A percentile compares a stretch with the other conserved stretches of the same genome.
These are phyloP conservation scores for Penicillium sumatraense DNA, from an alignment of 2,329 filamentous ascomycete species.

Conservation along the genomic window DNA sequence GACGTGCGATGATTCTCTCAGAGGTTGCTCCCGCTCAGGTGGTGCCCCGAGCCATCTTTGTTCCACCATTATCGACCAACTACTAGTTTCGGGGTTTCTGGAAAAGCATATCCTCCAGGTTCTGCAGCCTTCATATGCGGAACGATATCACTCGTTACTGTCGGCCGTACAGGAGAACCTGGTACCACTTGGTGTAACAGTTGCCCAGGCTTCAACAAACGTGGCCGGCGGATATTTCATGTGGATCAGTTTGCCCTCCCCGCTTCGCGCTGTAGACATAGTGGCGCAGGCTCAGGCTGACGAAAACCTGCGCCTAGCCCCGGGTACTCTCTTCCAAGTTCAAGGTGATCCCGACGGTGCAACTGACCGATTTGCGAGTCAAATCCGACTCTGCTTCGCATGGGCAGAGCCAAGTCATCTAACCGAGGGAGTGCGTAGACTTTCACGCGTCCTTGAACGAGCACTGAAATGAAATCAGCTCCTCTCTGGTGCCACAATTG, in stretches of 20 bases:
- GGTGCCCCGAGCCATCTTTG: constrained; percentile 64
- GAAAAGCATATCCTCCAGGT: constrained; percentile 58
- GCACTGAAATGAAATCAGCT: background rate
- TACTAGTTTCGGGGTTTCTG: constrained; percentile 57
- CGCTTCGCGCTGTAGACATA: constrained; percentile 59
- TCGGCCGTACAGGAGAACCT: constrained; percentile 64
- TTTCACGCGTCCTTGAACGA: constrained; percentile 49
- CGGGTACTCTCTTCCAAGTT: constrained; percentile 73
- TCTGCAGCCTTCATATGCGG: constrained; percentile 61
- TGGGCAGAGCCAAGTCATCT: constrained; percentile 72
- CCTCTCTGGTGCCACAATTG: background rate
- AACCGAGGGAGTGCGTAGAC: constrained; percentile 68
- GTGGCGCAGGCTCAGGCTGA: constrained; percentile 62
- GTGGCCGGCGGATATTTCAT: constrained; percentile 84
- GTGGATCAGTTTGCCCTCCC: constrained; percentile 70
- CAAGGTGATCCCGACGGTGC: constrained; percentile 57
- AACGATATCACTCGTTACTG: constrained; percentile 61
- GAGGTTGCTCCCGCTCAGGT: constrained; percentile 62
- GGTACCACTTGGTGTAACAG: constrained; percentile 63
- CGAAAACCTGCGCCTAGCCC: constrained; percentile 70
- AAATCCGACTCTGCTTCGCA: constrained; percentile 71
- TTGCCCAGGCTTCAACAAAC: constrained; percentile 33
- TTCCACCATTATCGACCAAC: constrained; percentile 60
- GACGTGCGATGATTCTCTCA: constrained; percentile 29
- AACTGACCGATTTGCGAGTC: constrained; percentile 60